Conservation (phyloP, 2,329 filamentous ascomycete species). For the Exophiala sp. region DNA sequence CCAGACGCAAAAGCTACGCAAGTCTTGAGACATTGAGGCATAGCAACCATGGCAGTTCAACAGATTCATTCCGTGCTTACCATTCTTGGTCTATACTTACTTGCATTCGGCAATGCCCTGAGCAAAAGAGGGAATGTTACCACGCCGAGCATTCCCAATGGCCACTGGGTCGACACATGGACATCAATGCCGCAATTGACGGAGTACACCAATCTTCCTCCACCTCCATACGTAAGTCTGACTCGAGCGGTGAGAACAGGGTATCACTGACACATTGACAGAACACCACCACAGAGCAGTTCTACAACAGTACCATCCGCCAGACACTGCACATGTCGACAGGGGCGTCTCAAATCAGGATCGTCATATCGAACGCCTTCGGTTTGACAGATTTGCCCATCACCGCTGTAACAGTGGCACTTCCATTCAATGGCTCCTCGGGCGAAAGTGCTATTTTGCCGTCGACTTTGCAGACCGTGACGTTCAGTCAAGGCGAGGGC, state of each 20-base stretch:
- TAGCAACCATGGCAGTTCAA: too few relatives aligned
- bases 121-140: conserved; percentile 7
- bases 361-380: conserved; percentile 65
- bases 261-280: conserved; percentile 28
- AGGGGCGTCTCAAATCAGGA: conserved; percentile 54
- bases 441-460: conserved; percentile 54
- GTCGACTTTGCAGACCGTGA: conserved; percentile 51
- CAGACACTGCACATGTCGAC: conserved; percentile 63
- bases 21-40: too few relatives aligned
- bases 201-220: conserved; percentile 60
- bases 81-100: background rate
- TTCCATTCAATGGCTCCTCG: conserved; percentile 53
- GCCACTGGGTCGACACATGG: conserved; percentile 63
- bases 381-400: conserved; percentile 59
- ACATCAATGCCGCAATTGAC: conserved; percentile 64
- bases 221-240: conserved; percentile 54
- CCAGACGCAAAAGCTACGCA: too few relatives aligned
- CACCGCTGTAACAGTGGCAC: conserved; percentile 56
- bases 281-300: conserved; percentile 54
- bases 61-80: too few relatives aligned
- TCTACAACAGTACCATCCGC: conserved; percentile 61
- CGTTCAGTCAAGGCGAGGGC: conserved; percentile 54
- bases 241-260: background rate
- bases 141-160: conserved; percentile 11
- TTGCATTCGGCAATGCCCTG: conserved; percentile 3